Conservation (phyloP, 23 red algal genomes). For the Gracilaria domingensis region DNA sequence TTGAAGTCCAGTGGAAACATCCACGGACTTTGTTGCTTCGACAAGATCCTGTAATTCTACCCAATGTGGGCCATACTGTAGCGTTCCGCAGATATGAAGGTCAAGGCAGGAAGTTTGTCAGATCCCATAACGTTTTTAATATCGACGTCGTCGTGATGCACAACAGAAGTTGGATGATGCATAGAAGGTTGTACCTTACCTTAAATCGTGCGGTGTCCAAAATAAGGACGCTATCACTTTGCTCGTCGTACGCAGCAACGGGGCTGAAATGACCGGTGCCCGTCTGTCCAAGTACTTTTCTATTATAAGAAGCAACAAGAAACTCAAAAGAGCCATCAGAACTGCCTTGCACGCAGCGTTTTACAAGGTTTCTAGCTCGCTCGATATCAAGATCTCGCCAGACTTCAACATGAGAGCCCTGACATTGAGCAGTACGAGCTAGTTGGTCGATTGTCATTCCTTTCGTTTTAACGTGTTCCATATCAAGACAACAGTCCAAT, state of each 20-base stretch:
- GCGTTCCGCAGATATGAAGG: background rate
- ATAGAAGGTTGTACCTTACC: conserved; percentile 14
- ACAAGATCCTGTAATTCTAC: conserved; percentile 51
- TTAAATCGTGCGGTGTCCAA: conserved; percentile 92
- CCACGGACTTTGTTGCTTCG: conserved; percentile 54
- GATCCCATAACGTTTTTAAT: background rate
- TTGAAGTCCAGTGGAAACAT: conserved; percentile 55
- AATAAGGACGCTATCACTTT: conserved; percentile 76
- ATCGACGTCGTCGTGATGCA: background rate
- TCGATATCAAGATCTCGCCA: conserved; percentile 10
- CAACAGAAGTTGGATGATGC: background rate
- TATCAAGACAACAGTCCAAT: conserved; percentile 83
- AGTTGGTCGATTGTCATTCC: conserved; percentile 81
- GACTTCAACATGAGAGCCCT: conserved; percentile 56
- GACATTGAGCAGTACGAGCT: conserved; percentile 66
- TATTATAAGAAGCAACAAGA: conserved; percentile 64
- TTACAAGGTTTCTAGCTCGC: conserved; percentile 23
- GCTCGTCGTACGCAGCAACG: conserved; percentile 74
- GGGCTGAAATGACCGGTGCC: conserved; percentile 88
- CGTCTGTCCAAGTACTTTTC: conserved; percentile 74
- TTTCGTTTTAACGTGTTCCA: conserved; percentile 41
- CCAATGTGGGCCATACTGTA: conserved; percentile 87
- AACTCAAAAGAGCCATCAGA: conserved; percentile 54
- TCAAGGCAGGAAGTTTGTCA: background rate
- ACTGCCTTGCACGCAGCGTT: conserved; percentile 15